Base-by-base conservation (phyloP, 805 yeast species). In the Metschnikowia arizonensis region DNA sequence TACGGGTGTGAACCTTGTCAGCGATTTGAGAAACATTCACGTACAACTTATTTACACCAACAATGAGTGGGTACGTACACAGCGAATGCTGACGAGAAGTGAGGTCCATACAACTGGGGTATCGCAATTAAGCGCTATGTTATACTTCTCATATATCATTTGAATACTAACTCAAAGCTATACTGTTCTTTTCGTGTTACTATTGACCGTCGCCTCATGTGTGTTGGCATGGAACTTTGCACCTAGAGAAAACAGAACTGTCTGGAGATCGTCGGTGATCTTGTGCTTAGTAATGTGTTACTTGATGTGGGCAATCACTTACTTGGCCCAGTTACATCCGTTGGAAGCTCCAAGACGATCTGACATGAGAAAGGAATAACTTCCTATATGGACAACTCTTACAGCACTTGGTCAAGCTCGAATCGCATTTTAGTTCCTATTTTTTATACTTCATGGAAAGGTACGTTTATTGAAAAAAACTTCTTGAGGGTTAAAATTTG, bases 251-350 rank as follows among this genome's bases (percentile, higher is more conserved):
- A 85, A 88, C 63, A 59, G 61, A 48, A 70, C 74, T 6, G 74
- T 68, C 26, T 70, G 68, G 66, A 63, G 75, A 49, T 69, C 74
- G 2, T 68, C 82, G 65, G 60, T 72, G 33, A 79, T 82, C 40
- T 71, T 86, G 51, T 76, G 87, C 7, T 63, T 86, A 55, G 76
- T 88, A 18, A 82, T 86, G 90, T 82, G 86, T 69, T 86, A 76
- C 63, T 71, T 86, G 60, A 83, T 86, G 90, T 86, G 95, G 95
- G 97, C 97, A 26, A 82, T 89, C 58, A 89, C 97, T 6, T 89
- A 88, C 61, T 72, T 89, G 53, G 76, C 81, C 47, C 97, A 90
- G 63, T 72, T 90, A 48, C 97, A 90, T 66, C 97, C 97, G 5
- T 73, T 90, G 59, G 95, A 88, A 48, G 88, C 80, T 34, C 97